These are phyloP conservation scores for Sporothrix humicola DNA, from an alignment of 2,329 filamentous ascomycete species.

Conservation along the genomic window DNA sequence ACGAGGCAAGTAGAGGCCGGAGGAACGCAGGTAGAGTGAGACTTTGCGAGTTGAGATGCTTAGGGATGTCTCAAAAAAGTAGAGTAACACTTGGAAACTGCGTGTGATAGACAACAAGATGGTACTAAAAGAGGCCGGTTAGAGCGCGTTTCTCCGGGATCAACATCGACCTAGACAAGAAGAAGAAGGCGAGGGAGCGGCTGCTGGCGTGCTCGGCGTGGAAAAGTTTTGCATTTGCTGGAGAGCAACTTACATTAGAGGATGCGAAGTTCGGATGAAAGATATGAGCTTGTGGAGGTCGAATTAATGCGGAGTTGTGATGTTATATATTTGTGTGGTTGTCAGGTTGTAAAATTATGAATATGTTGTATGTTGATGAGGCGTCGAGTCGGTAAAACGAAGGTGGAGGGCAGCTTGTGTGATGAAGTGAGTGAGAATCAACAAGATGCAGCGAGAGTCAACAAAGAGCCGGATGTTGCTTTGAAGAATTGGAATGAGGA, in stretches of 20 bases:
- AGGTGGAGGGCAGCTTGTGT: slow-evolving; percentile 27
- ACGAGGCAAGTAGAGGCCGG: not conserved
- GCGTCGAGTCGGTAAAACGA: slow-evolving; percentile 18
- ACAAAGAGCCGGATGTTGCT: not conserved
- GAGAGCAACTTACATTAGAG: slow-evolving; percentile 1
- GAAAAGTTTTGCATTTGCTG: not conserved
- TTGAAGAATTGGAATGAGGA: slow-evolving; percentile 24
- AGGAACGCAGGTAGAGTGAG: slow-evolving; percentile 25
- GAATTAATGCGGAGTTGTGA: not conserved
- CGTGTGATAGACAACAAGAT: slow-evolving; percentile 4
- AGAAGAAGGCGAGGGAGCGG: not conserved
- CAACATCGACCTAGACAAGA: slow-evolving; percentile 11
- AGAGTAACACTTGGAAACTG: slow-evolving; percentile 6
- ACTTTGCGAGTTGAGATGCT: slow-evolving; percentile 10
- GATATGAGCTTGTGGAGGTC: not conserved
- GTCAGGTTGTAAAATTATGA: not conserved
- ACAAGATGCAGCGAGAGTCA: slow-evolving; percentile 1
- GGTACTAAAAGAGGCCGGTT: not conserved
- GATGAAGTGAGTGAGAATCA: slow-evolving; percentile 23
- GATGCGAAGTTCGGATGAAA: not conserved
- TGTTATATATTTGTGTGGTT: not conserved
- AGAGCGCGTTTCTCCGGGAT: slow-evolving; percentile 17
- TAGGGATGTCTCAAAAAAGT: slow-evolving; percentile 26
- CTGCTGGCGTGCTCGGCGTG: slow-evolving; percentile 12
- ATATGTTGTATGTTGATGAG: not conserved